Conservation (phyloP, 176 grass and related monocot genomes). For the Thinopyrum elongatum region DNA sequence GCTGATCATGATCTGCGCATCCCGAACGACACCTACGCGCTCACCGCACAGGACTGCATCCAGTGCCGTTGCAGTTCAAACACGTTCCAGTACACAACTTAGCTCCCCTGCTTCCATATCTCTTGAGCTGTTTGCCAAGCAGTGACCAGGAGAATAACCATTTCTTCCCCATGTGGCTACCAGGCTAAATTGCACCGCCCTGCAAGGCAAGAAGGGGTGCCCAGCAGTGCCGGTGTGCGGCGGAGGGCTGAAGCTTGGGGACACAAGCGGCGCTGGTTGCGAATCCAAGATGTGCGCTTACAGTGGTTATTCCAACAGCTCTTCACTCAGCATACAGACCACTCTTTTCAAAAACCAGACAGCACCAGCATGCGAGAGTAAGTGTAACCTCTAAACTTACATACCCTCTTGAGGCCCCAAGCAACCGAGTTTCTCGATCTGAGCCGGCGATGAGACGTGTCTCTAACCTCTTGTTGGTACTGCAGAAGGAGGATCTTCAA, state of each 20-base stretch:
- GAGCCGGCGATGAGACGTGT: neutral
- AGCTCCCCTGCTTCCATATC: neutral
- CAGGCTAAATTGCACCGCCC: conserved; percentile 50
- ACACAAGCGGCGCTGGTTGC: conserved; percentile 14
- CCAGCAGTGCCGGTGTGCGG: neutral
- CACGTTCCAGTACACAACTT: conserved; percentile 50
- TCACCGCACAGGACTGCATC: conserved; percentile 55
- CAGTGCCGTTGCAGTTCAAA: conserved; percentile 58
- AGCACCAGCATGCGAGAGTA: conserved; percentile 50
- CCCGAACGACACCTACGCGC: conserved; percentile 38
- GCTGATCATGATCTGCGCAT: conserved; percentile 47
- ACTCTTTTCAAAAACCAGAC: conserved; percentile 12
- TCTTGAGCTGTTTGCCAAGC: neutral
- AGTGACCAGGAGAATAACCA: neutral
- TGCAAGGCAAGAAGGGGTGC: neutral
- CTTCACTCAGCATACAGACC: conserved; percentile 31
- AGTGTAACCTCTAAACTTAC: conserved; percentile 11
- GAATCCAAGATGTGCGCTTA: conserved; percentile 42
- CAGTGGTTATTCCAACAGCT: conserved; percentile 43
- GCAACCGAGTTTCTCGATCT: neutral
- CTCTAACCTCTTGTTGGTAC: conserved; percentile 22
- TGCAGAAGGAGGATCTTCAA: conserved; percentile 42
- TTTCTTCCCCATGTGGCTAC: neutral
- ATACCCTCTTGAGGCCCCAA: neutral
- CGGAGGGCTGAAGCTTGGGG: conserved; percentile 40